These are phyloP conservation scores for Dichomitus squalens DNA, from an alignment of 1,284 basidiomycete species.

Conservation along the genomic window DNA sequence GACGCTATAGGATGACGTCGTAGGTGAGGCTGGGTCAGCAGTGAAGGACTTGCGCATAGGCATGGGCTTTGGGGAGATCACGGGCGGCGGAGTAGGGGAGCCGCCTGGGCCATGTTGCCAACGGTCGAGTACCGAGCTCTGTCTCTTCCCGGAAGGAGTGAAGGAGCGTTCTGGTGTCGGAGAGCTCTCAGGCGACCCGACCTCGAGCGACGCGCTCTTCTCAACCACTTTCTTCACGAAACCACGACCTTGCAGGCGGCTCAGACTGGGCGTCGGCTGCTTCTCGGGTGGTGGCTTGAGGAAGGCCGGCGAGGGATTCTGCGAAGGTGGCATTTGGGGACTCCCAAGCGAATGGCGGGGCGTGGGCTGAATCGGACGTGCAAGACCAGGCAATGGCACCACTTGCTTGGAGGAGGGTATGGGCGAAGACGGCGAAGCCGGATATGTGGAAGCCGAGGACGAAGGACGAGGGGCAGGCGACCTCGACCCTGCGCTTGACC, in stretches of 20 bases:
- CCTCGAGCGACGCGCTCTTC: slow-evolving; percentile 56
- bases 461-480: slow-evolving; percentile 28
- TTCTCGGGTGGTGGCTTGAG: slow-evolving; percentile 57
- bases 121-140: slow-evolving; percentile 63
- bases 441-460: slow-evolving; percentile 22
- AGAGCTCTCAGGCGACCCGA: slow-evolving; percentile 14
- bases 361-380: slow-evolving; percentile 56
- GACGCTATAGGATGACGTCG: slow-evolving; percentile 23
- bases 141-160: slow-evolving; percentile 19
- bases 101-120: slow-evolving; percentile 47
- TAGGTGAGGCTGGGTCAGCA: slow-evolving; percentile 30
- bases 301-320: slow-evolving; percentile 58
- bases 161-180: slow-evolving; percentile 27
- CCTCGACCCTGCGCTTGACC: slow-evolving; percentile 14
- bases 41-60: slow-evolving; percentile 47
- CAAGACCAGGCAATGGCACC: slow-evolving; percentile 47
- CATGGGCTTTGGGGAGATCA: slow-evolving; percentile 41
- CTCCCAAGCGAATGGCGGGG: slow-evolving; percentile 45
- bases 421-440: slow-evolving; percentile 38
- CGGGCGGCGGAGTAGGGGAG: slow-evolving; percentile 24
- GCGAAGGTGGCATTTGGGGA: slow-evolving; percentile 49
- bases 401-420: slow-evolving; percentile 40
- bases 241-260: slow-evolving; percentile 77
- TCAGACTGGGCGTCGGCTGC: slow-evolving; percentile 78
- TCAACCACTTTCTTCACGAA: slow-evolving; percentile 82